Conservation (phyloP, 129 eudicot genomes). For the Logfia minima region DNA sequence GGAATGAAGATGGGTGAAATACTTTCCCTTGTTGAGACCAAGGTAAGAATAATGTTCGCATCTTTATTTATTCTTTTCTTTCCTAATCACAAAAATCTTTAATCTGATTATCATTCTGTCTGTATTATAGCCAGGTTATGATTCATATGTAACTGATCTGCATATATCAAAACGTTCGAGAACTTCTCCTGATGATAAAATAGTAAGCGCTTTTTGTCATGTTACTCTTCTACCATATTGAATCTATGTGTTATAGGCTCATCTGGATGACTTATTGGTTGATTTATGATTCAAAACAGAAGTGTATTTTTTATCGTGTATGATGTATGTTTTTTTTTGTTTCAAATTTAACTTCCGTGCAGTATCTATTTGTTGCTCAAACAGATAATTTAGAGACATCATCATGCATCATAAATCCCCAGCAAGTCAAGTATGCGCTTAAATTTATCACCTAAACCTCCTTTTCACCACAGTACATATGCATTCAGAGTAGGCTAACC, state of each 20-base stretch:
- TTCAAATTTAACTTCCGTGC: slow-evolving; percentile 31
- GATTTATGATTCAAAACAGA: background rate
- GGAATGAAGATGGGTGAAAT: slow-evolving; percentile 67
- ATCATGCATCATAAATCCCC: slow-evolving; percentile 71
- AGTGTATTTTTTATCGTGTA: slow-evolving; percentile 2
- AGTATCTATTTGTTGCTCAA: slow-evolving; percentile 74
- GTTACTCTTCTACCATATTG: background rate
- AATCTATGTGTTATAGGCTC: background rate
- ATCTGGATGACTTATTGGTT: background rate
- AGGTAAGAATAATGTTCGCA: slow-evolving; percentile 43
- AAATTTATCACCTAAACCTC: background rate
- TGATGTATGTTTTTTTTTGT: background rate
- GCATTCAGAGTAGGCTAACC: slow-evolving; percentile 23
- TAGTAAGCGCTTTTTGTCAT: slow-evolving; percentile 52
- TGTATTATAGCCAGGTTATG: slow-evolving; percentile 73
- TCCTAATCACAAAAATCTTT: background rate
- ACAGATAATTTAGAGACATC: slow-evolving; percentile 67
- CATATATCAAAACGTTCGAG: slow-evolving; percentile 54
- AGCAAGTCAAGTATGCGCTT: slow-evolving; percentile 56
- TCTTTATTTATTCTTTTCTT: slow-evolving; percentile 7
- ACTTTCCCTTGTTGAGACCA: slow-evolving; percentile 52
- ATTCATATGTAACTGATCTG: slow-evolving; percentile 70
- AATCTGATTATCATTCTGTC: slow-evolving; percentile 17
- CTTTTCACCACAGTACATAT: background rate
- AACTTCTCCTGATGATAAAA: slow-evolving; percentile 50